phyloP scores from a whole-genome alignment of 169 alveolate genomes.

The Babesia ovata region DNA sequence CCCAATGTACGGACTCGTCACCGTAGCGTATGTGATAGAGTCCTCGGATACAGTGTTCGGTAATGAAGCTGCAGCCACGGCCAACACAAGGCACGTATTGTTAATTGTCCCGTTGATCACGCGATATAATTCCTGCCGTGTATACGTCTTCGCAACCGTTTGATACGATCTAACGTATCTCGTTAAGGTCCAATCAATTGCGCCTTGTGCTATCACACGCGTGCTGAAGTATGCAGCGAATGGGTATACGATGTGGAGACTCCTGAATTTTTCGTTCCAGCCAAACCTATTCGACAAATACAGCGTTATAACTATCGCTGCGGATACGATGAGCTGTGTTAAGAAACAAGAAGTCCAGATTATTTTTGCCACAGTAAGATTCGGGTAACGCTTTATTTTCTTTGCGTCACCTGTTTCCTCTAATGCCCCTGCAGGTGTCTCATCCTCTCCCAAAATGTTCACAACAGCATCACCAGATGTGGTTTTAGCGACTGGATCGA shows the following conservation, averaged over 20 bases:
- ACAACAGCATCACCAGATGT: too few relatives aligned
- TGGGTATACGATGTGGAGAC: constrained; percentile 11
- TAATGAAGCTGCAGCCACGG: constrained; percentile 28
- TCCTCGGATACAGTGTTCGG: not conserved
- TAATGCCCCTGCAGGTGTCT: too few relatives aligned
- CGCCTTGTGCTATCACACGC: constrained; percentile 7
- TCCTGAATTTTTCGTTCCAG: constrained; percentile 1
- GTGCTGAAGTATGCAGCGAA: constrained; percentile 14
- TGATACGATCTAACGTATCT: constrained; percentile 1
- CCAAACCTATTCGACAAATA: not conserved
- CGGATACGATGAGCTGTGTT: not conserved
- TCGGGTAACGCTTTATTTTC: not conserved
- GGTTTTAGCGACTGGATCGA: too few relatives aligned
- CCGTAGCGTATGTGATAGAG: not conserved
- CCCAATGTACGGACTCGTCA: constrained; percentile 1
- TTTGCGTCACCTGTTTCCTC: too few relatives aligned
- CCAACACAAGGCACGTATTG: constrained; percentile 8
- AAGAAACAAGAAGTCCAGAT: constrained; percentile 4
- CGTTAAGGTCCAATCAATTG: not conserved
- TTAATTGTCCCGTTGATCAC: not conserved
- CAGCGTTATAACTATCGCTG: not conserved
- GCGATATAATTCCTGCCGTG: not conserved
- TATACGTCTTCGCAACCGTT: not conserved
- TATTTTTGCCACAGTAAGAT: not conserved
- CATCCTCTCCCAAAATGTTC: too few relatives aligned